These are phyloP conservation scores for Chaetoscypha palmicola DNA, from an alignment of 2,329 filamentous ascomycete species.

Conservation along the genomic window DNA sequence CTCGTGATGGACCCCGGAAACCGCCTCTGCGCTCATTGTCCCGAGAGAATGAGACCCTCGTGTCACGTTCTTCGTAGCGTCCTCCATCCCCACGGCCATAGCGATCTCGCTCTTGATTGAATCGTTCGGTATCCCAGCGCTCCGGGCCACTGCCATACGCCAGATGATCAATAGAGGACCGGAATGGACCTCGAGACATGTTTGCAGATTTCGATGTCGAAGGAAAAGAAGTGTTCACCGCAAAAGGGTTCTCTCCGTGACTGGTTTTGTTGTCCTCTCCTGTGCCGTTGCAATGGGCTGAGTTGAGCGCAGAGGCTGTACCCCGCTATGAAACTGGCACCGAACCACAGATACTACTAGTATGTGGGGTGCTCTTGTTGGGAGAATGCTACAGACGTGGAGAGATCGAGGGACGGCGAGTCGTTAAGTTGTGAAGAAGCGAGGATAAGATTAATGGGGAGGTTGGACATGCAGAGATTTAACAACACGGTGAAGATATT, in stretches of 20 bases:
- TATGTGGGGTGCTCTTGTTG: too few relatives aligned
- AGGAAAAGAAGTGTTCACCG: too few relatives aligned
- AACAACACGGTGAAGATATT: neutral
- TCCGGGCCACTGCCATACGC: constrained; percentile 29
- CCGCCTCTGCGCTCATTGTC: constrained; percentile 36
- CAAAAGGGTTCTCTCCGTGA: too few relatives aligned
- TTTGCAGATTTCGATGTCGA: too few relatives aligned
- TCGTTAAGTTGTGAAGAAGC: neutral
- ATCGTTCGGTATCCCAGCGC: constrained; percentile 51
- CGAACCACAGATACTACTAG: too few relatives aligned
- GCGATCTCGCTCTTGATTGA: constrained; percentile 39
- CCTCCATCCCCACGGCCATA: constrained; percentile 28
- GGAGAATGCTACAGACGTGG: neutral
- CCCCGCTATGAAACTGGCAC: constrained; percentile 3
- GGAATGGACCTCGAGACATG: constrained; percentile 29
- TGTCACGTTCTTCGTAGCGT: constrained; percentile 45
- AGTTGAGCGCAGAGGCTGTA: neutral
- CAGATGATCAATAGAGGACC: constrained; percentile 31
- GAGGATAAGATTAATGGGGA: constrained; percentile 10
- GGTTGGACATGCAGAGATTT: constrained; percentile 22
- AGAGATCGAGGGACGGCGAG: neutral
- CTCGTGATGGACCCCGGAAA: constrained; percentile 31
- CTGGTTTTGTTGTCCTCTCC: neutral
- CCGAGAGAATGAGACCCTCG: constrained; percentile 1
- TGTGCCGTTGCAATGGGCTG: neutral